Percentiles rank a stretch among this genome's conserved stretches.
Conservation (phyloP, 495 filamentous ascomycete species). For the Cercophora samala region DNA sequence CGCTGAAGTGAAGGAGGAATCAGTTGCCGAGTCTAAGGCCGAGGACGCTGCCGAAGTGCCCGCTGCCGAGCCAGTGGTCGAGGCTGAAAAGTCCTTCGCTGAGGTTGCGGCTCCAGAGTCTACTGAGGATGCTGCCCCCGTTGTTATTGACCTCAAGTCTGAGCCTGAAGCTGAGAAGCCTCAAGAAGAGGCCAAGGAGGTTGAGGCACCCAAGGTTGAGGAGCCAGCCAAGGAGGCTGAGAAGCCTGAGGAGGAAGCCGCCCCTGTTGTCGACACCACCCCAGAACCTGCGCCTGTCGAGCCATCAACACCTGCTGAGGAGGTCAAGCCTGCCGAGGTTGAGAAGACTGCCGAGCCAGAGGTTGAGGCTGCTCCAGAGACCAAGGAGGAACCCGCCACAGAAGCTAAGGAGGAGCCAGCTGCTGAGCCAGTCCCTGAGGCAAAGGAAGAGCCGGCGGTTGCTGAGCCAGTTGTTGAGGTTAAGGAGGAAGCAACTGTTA, state of each 20-base stretch:
- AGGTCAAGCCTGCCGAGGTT: slow-evolving; percentile 1
- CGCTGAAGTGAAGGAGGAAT: slow-evolving; percentile 15
- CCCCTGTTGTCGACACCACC: not conserved
- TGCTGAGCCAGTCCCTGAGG: not conserved
- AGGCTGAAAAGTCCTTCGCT: slow-evolving; percentile 1
- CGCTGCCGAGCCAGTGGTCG: slow-evolving; percentile 4
- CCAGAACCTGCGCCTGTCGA: not conserved
- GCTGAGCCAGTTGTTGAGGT: not conserved
- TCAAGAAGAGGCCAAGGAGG: slow-evolving; percentile 11
- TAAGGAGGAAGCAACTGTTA: not conserved
- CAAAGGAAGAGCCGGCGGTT: not conserved
- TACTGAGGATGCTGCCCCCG: slow-evolving; percentile 8
- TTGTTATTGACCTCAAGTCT: slow-evolving; percentile 1
- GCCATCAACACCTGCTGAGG: not conserved
- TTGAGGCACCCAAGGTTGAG: slow-evolving; percentile 7
- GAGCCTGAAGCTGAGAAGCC: slow-evolving; percentile 7
- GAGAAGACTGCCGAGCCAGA: slow-evolving; percentile 4
- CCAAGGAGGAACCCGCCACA: slow-evolving; percentile 2
- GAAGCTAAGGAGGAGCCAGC: slow-evolving; percentile 5
- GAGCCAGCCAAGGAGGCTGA: not conserved
- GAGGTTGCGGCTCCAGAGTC: not conserved
- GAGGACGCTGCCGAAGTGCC: slow-evolving; percentile 8
- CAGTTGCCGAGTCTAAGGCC: slow-evolving; percentile 11
- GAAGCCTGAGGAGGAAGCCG: not conserved
- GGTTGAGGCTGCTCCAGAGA: not conserved